phyloP scores from a whole-genome alignment of 1,139 yeast genomes.

The Dujonia santamariae region DNA sequence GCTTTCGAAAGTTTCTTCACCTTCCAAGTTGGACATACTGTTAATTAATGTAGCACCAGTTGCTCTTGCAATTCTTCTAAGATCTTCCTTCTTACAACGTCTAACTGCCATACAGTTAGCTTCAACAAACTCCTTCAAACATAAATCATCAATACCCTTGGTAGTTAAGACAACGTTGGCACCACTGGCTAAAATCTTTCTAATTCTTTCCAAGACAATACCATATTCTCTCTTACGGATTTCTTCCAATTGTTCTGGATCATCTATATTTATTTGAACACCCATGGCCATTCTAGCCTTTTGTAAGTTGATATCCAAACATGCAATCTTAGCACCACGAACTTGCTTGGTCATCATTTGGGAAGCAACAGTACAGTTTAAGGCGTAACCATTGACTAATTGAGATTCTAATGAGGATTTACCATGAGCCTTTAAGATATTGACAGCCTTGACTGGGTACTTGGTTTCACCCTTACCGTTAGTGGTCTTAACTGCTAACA shows the following conservation, averaged over 20 bases:
- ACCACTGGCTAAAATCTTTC: slow-evolving; percentile 85
- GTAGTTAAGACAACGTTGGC: slow-evolving; percentile 97
- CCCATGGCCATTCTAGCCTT: slow-evolving; percentile 99
- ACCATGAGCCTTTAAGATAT: slow-evolving; percentile 94
- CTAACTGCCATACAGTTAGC: slow-evolving; percentile 97
- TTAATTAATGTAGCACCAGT: slow-evolving; percentile 93
- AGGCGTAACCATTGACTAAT: slow-evolving; percentile 89
- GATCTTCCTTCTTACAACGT: slow-evolving; percentile 95
- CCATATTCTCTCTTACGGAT: slow-evolving; percentile 94
- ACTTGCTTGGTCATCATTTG: slow-evolving; percentile 91
- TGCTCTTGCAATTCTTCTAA: slow-evolving; percentile 95
- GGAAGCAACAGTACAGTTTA: slow-evolving; percentile 95
- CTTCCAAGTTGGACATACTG: slow-evolving; percentile 90
- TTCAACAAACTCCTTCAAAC: slow-evolving; percentile 93
- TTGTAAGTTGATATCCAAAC: slow-evolving; percentile 90
- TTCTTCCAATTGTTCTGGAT: slow-evolving; percentile 95
- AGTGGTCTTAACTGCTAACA: slow-evolving; percentile 91
- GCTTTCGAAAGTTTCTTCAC: slow-evolving; percentile 94
- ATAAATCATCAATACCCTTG: slow-evolving; percentile 96
- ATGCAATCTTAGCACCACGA: slow-evolving; percentile 79
- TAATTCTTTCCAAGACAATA: slow-evolving; percentile 82
- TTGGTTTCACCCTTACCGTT: slow-evolving; percentile 84
- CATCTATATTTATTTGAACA: slow-evolving; percentile 93
- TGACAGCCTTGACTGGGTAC: slow-evolving; percentile 97
- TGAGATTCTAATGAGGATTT: slow-evolving; percentile 85